Evolutionary conservation across 108 stramenopile genomes (phyloP).

Genomic region (Chaetoceros muelleri): DNA sequence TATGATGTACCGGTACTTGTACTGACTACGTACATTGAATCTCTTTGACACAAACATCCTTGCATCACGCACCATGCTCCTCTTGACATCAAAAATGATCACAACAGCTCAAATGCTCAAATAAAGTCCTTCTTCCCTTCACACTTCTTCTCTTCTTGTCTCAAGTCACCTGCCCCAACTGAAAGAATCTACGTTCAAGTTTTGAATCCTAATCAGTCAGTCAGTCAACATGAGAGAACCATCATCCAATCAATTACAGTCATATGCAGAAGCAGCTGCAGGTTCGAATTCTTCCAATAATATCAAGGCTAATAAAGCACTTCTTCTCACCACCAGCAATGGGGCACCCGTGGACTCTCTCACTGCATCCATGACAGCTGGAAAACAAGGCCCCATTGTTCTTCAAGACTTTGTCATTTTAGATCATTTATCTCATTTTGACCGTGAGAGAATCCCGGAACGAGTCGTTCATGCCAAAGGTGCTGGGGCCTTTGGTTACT

Average conservation of each 20-base stretch:
- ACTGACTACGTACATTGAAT: too few species aligned
- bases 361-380: constrained; percentile 22
- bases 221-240: background rate
- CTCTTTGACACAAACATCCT: too few species aligned
- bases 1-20: too few species aligned
- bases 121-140: background rate
- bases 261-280: background rate
- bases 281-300: background rate
- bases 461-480: constrained; percentile 67
- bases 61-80: background rate
- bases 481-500: constrained; percentile 55
- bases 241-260: background rate
- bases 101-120: background rate
- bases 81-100: background rate
- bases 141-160: background rate
- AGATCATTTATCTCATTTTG: constrained; percentile 52
- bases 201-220: too few species aligned
- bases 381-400: constrained; percentile 21
- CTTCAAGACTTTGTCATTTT: constrained; percentile 47
- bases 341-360: constrained; percentile 18
- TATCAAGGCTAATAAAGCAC: too few species aligned
- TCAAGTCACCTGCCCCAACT: too few species aligned
- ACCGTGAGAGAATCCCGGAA: constrained; percentile 66
- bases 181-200: too few species aligned
- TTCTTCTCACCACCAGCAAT: constrained; percentile 6